Evolutionary conservation across 1,284 basidiomycete species (phyloP).

Genomic region (Anthracocystis walkeri): DNA sequence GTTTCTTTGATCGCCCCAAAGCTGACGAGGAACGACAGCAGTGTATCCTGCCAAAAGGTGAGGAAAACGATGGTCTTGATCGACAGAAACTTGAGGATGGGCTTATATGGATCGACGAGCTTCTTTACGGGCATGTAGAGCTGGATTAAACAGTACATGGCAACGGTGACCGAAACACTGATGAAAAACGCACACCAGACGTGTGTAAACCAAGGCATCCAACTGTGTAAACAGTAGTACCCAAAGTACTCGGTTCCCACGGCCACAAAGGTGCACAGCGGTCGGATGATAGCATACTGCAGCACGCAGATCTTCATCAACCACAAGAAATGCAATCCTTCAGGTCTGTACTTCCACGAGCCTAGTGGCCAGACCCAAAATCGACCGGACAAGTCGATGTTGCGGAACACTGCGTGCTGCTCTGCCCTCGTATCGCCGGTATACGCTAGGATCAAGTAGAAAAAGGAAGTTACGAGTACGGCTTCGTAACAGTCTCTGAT

Average conservation of each 20-base stretch:
- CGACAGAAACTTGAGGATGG: slow-evolving; percentile 77
- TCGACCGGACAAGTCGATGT: slow-evolving; percentile 70
- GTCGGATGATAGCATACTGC: slow-evolving; percentile 82
- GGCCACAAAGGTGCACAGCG: slow-evolving; percentile 76
- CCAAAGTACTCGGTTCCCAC: slow-evolving; percentile 77
- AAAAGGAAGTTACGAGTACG: slow-evolving; percentile 75
- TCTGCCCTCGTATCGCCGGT: slow-evolving; percentile 77
- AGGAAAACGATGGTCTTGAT: slow-evolving; percentile 82
- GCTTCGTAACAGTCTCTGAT: slow-evolving; percentile 66
- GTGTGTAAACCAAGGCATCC: slow-evolving; percentile 79
- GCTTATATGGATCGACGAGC: slow-evolving; percentile 75
- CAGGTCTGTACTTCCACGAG: slow-evolving; percentile 76
- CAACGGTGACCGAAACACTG: slow-evolving; percentile 80
- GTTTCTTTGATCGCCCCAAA: slow-evolving; percentile 77
- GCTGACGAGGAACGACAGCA: slow-evolving; percentile 76
- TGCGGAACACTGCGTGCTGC: slow-evolving; percentile 76
- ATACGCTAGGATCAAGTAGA: slow-evolving; percentile 81
- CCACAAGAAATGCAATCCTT: slow-evolving; percentile 77
- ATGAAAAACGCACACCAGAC: slow-evolving; percentile 74
- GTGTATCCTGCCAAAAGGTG: slow-evolving; percentile 82
- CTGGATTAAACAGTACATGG: slow-evolving; percentile 83
- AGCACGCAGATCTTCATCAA: slow-evolving; percentile 81
- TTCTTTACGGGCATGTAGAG: slow-evolving; percentile 76
- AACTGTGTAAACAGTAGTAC: slow-evolving; percentile 79
- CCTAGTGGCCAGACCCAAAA: slow-evolving; percentile 81